phyloP scores from a whole-genome alignment of 2,329 filamentous ascomycete genomes.

The Dactylonectria macrodidyma region DNA sequence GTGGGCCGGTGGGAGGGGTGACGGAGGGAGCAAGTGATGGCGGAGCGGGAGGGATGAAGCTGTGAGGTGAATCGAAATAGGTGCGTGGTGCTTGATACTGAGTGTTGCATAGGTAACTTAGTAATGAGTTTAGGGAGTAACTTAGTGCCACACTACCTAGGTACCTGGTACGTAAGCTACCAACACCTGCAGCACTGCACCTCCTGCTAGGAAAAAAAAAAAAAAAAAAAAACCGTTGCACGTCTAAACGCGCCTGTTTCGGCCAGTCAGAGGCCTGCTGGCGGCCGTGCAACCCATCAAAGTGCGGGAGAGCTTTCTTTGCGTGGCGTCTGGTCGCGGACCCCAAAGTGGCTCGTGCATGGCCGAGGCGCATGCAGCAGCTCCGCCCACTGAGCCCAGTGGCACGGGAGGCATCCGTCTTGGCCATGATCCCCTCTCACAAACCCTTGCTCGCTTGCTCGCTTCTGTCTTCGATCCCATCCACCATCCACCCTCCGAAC shows the following conservation, averaged over 20 bases:
- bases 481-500: not conserved
- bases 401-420: slow-evolving; percentile 36
- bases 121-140: too few relatives aligned
- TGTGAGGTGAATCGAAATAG: slow-evolving; percentile 14
- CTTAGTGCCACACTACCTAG: not conserved
- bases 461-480: not conserved
- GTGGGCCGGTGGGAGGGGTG: not conserved
- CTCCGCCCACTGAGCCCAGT: slow-evolving; percentile 45
- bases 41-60: slow-evolving; percentile 13
- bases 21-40: slow-evolving; percentile 19
- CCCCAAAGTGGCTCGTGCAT: slow-evolving; percentile 36
- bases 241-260: slow-evolving; percentile 33
- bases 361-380: slow-evolving; percentile 31
- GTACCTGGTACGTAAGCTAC: slow-evolving; percentile 13
- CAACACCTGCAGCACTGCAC: slow-evolving; percentile 21
- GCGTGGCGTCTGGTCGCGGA: slow-evolving; percentile 12
- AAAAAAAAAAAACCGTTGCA: not conserved
- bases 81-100: slow-evolving; percentile 11
- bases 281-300: not conserved
- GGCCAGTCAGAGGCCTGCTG: slow-evolving; percentile 32
- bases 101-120: not conserved
- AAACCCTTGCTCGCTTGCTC: slow-evolving; percentile 5
- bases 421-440: not conserved
- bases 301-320: slow-evolving; percentile 17
- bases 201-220: too few relatives aligned